Conservation (phyloP, 2,329 filamentous ascomycete species). For the Pseudogymnoascus sp. region DNA sequence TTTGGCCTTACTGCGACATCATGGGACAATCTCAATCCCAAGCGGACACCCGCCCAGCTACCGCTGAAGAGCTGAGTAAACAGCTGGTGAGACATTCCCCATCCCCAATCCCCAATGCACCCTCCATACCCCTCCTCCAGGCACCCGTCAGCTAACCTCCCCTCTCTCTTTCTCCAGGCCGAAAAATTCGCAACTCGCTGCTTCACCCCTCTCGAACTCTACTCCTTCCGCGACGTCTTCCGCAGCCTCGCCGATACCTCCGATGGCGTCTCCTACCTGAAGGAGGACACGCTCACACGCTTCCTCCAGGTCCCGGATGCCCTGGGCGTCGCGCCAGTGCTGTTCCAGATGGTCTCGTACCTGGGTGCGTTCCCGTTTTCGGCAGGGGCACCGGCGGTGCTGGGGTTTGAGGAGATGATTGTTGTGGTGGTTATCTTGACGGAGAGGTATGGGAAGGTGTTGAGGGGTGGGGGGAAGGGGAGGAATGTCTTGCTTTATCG, state of each 20-base stretch:
- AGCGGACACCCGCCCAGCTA: conserved; percentile 19
- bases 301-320: conserved; percentile 69
- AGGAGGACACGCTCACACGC: conserved; percentile 60
- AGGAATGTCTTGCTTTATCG: conserved; percentile 60
- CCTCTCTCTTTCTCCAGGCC: conserved; percentile 36
- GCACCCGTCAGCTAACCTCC: background rate
- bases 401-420: conserved; percentile 62
- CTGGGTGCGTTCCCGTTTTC: conserved; percentile 68
- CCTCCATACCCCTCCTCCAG: too few species aligned
- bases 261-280: conserved; percentile 55
- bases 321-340: conserved; percentile 55
- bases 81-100: conserved; percentile 22
- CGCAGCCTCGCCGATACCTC: conserved; percentile 58
- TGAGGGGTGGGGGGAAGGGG: conserved; percentile 49
- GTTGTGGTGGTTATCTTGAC: conserved; percentile 68
- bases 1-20: conserved; percentile 10
- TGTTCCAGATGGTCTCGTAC: conserved; percentile 66
- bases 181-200: conserved; percentile 59
- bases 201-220: conserved; percentile 64
- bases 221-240: conserved; percentile 68
- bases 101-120: background rate
- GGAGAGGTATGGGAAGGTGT: conserved; percentile 56
- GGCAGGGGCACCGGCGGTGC: conserved; percentile 58
- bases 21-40: conserved; percentile 31
- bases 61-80: conserved; percentile 27